Evolutionary conservation across 768 basidiomycete genomes (phyloP).

Genomic region (Boletus rex-veris): DNA sequence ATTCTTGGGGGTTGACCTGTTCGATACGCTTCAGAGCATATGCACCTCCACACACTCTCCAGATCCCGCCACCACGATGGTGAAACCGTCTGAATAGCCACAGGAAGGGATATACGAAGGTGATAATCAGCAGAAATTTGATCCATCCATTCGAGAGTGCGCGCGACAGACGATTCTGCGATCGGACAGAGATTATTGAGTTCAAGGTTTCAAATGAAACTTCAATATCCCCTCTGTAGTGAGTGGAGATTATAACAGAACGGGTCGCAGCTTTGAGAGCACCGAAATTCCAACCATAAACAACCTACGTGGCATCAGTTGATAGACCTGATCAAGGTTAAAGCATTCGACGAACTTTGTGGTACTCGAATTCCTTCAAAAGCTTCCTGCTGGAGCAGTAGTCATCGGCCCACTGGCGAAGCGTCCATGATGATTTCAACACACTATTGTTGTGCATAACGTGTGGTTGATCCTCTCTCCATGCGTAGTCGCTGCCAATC

Average conservation of each 20-base stretch:
- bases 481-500: slow-evolving; percentile 35
- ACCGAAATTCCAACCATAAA: slow-evolving; percentile 56
- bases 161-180: slow-evolving; percentile 62
- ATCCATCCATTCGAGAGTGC: slow-evolving; percentile 70
- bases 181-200: slow-evolving; percentile 58
- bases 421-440: slow-evolving; percentile 54
- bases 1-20: slow-evolving; percentile 13
- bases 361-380: slow-evolving; percentile 76
- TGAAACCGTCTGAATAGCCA: slow-evolving; percentile 78
- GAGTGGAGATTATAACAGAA: slow-evolving; percentile 38
- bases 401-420: slow-evolving; percentile 80
- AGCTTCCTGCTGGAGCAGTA: slow-evolving; percentile 69
- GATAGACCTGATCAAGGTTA: background rate
- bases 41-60: slow-evolving; percentile 74
- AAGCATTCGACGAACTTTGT: slow-evolving; percentile 45
- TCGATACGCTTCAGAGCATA: slow-evolving; percentile 59
- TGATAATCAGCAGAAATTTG: slow-evolving; percentile 62
- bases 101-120: slow-evolving; percentile 73
- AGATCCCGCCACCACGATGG: slow-evolving; percentile 62
- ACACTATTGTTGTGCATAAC: slow-evolving; percentile 21
- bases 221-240: slow-evolving; percentile 34
- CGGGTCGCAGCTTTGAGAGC: slow-evolving; percentile 39
- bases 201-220: slow-evolving; percentile 50
- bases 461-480: slow-evolving; percentile 30
- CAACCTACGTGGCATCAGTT: slow-evolving; percentile 40